Evolutionary conservation across 2,329 filamentous ascomycete genomes (phyloP).

Genomic region (Scedosporium apiospermum): DNA sequence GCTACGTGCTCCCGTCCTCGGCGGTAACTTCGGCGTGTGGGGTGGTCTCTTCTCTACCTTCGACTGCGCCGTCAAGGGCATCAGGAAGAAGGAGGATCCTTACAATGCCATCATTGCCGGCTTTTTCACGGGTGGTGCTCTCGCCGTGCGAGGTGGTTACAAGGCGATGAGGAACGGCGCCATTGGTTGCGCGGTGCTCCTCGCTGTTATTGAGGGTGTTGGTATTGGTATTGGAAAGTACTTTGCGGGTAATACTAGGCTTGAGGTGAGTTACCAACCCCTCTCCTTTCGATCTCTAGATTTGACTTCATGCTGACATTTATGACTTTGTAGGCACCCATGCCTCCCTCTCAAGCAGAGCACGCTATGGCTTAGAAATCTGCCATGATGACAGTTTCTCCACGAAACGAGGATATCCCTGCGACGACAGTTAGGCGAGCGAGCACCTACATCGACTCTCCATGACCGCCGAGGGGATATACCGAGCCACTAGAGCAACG

Average conservation of each 20-base stretch:
- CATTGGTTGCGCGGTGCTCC: constrained; percentile 87
- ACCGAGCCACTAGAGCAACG: neutral
- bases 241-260: constrained; percentile 80
- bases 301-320: constrained; percentile 2
- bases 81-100: constrained; percentile 93
- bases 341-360: constrained; percentile 21
- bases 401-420: neutral
- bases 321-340: constrained; percentile 12
- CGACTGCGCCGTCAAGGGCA: constrained; percentile 92
- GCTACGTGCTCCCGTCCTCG: constrained; percentile 88
- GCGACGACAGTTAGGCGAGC: no score
- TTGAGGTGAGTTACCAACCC: constrained; percentile 52
- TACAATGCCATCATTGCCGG: constrained; percentile 97
- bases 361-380: constrained; percentile 20
- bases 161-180: constrained; percentile 90
- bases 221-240: constrained; percentile 93
- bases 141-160: constrained; percentile 85
- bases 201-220: constrained; percentile 95
- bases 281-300: neutral
- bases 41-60: constrained; percentile 92
- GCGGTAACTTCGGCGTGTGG: constrained; percentile 98
- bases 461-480: neutral
- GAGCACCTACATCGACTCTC: neutral
- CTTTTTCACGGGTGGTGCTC: constrained; percentile 88
- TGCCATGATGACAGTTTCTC: neutral